Evolutionary conservation across 2,329 filamentous ascomycete genomes (phyloP), one percentile per base, ranked within the genome.

Genomic region (Alternaria metachromatica): DNA sequence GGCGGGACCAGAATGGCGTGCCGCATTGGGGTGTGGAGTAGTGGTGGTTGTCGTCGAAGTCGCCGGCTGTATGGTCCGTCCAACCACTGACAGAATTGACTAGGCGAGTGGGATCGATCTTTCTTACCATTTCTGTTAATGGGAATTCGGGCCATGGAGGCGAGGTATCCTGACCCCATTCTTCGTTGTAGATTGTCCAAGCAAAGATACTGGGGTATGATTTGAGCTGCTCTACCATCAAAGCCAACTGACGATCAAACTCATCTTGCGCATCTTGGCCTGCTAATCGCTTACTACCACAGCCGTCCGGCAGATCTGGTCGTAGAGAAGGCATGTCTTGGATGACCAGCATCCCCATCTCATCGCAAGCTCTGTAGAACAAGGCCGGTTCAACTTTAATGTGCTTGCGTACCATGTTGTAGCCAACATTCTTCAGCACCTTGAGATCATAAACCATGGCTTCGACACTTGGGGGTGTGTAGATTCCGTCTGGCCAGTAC

Each of bases 121-220:
- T 68, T 48, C 83, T 83, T 3, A 92, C 84, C 0, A 84, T 75
- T 1, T 86, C 81, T 0, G 88, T 87, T 12, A 92, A 80, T 5
- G 75, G 79, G 13, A 85, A 84, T 65, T 92, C 90, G 0, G 88
- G 87, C 66, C 83, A 84, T 8, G 82, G 82, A 2, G 60, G 13
- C 33, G 33, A 37, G 33, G 33, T 37, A 37, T 37, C 33, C 13
- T 37, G 90, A 2, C 88, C 89, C 90, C 90, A 92, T 46, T 89
- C 89, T 75, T 92, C 90, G 72, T 92, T 92, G 77, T 91, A 92
- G 69, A 92, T 88, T 15, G 90, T 81, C 86, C 89, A 92, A 1
- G 87, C 85, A 10, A 87, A 83, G 64, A 92, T 91, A 59, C 86
- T 89, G 0, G 90, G 85, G 72, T 89, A 89, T 75, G 83, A 89